A percentile compares a stretch with the other conserved stretches of the same genome.
These are phyloP conservation scores for Candida khao-thaluensis DNA, from an alignment of 805 yeast genomes.

Conservation along the genomic window DNA sequence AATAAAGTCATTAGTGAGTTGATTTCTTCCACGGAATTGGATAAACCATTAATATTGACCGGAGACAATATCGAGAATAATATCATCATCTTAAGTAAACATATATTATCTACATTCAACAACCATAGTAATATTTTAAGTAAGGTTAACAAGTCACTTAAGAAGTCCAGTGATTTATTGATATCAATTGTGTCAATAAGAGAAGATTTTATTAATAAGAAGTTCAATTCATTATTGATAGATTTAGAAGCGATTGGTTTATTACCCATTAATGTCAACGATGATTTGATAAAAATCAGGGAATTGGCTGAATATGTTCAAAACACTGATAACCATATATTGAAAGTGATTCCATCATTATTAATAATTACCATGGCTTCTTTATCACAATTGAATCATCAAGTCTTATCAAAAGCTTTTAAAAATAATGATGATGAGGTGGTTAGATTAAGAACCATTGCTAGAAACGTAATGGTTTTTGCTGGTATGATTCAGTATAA, in stretches of 20 bases:
- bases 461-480: constrained; percentile 87
- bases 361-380: constrained; percentile 80
- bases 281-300: constrained; percentile 59
- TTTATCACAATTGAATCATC: constrained; percentile 55
- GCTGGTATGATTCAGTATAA: constrained; percentile 94
- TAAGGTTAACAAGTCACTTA: constrained; percentile 52
- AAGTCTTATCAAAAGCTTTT: constrained; percentile 42
- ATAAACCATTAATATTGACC: constrained; percentile 46
- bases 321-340: constrained; percentile 66
- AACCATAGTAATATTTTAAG: constrained; percentile 59
- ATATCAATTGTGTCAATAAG: constrained; percentile 69
- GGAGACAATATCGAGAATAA: constrained; percentile 46
- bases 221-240: constrained; percentile 59
- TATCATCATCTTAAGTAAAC: constrained; percentile 46
- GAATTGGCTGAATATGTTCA: constrained; percentile 60
- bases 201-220: constrained; percentile 50
- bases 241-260: constrained; percentile 60
- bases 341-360: constrained; percentile 77
- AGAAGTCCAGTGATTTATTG: constrained; percentile 64
- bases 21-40: constrained; percentile 67
- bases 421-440: constrained; percentile 52
- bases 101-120: constrained; percentile 44
- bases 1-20: constrained; percentile 78
- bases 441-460: constrained; percentile 53
- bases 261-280: constrained; percentile 53